Evolutionary conservation across 176 grass and related monocot genomes (phyloP).

Genomic region (Canna indica): DNA sequence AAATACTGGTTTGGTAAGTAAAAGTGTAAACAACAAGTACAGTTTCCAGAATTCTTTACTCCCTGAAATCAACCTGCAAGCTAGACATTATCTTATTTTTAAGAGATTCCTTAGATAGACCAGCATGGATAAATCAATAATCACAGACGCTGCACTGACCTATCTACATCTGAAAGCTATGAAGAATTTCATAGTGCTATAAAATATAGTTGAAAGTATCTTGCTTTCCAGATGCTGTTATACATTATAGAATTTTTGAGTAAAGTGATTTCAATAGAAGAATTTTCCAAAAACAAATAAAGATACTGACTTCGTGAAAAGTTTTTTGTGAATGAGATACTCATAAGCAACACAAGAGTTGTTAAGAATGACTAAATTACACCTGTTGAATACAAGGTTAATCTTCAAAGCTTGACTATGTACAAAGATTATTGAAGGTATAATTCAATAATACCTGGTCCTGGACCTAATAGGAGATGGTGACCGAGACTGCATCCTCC

Average conservation of each 20-base stretch:
- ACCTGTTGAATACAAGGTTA: background rate
- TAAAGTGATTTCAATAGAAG: too few species aligned
- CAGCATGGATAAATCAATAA: background rate
- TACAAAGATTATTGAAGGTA: background rate
- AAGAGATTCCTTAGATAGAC: background rate
- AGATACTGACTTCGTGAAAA: too few species aligned
- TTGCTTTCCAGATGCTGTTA: background rate
- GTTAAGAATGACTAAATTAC: background rate
- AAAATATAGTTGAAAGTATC: background rate
- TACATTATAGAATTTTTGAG: background rate
- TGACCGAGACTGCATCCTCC: conserved; percentile 50
- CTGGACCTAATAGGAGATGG: conserved; percentile 60
- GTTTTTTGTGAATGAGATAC: background rate
- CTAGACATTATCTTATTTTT: conserved; percentile 1
- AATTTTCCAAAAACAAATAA: too few species aligned
- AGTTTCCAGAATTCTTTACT: conserved; percentile 59
- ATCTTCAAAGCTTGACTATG: background rate
- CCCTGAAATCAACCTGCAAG: conserved; percentile 33
- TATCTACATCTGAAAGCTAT: too few species aligned
- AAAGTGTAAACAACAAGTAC: conserved; percentile 26
- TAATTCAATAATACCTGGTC: conserved; percentile 36
- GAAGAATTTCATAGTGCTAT: background rate
- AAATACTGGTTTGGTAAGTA: conserved; percentile 65
- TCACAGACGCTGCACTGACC: background rate
- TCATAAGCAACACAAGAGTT: background rate